Base-by-base conservation (phyloP, 164 flowering plant species). In the Litsea cubeba region DNA sequence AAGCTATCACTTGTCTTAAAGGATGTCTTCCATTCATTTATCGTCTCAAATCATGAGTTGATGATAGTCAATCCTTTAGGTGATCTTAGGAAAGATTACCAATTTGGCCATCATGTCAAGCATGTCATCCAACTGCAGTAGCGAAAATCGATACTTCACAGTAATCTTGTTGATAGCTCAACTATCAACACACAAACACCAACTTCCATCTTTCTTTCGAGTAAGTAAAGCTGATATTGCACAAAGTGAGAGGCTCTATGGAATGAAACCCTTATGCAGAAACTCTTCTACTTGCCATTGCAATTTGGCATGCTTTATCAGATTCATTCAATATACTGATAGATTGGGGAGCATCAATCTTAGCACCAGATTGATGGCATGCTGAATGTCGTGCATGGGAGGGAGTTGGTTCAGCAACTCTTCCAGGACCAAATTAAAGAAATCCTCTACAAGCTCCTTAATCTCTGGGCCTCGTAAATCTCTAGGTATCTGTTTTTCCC, bases 201-300 rank as follows among this genome's bases (percentile, higher is more conserved):
- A 68, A 2, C 15, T 68, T 2, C 71, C 24, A 68, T 68, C 18
- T 32, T 68, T 40, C 54, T 68, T 32, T 20, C 1, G 54, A n/a
- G 69, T 66, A 18, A 66, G 2, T 14, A 24, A 25, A 1, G 69
- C 69, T 2, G n/a, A 2, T 25, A 68, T 49, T n/a, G 5, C 50
- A 35, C 49, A 35, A 1, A 20, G 54, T 18, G 18, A 10, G 22
- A 30, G 24, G 28, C 71, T 68, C 20, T n/a, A 46, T 18, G 0
- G n/a, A 35, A 68, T 40, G 71, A 68, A 24, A 20, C 23, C 70
- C 71, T 68, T 68, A 7, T 20, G 18, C 24, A 68, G 50, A 30
- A 68, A 24, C 20, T 68, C 54, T 3, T 35, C 24, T 32, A 68
- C 71, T n/a, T 40, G 54, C 49, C 24, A 10, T 28, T 0, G 49